Evolutionary conservation across 192 early-diverging fungal species (phyloP), one percentile per base, ranked within the genome.

Genomic region (Podochytrium sp.): DNA sequence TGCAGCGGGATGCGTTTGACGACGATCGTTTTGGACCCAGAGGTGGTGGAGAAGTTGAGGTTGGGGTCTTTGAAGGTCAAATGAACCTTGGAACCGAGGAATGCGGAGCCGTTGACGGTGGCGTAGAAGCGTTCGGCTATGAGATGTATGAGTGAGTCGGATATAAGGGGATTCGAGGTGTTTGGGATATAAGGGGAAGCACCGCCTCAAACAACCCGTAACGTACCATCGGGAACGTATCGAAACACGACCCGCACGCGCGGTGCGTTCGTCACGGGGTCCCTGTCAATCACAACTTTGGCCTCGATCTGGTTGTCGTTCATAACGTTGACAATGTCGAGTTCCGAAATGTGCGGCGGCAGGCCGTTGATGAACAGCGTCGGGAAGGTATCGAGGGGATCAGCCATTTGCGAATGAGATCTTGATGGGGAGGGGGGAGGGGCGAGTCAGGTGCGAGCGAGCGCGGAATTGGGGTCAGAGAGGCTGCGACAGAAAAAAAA

Each of bases 11-110:
- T 81, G 50, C 81, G 81, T 47, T 84, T 83, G 43, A 82, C 77
- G 2, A 85, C 75, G 52, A 85, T 79, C 35, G 77, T 56, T 58
- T 85, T 85, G 47, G 81, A 61, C 18, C 84, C 84, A 32, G 84
- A 85, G 1, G 84, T 85, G 73, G 70, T 85, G 34, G 63, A 73
- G 65, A 83, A 85, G 73, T 85, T 85, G 77, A 83, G 79, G 76
- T 81, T 85, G 50, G 79, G 77, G 63, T 85, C 81, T 41, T 83
- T 79, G 78, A 81, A 85, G 16, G 78, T 81, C 50, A 83, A 61
- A 27, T 81, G 78, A 3, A 81, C 84, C 55, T 83, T 85, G 14
- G 76, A 71, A 53, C 84, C 84, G 0, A 85, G 74, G 73, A 85
- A 85, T 76, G 80, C 74, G 37, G 77, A 77, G 53, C 75, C 79